A percentile compares a stretch with the other conserved stretches of the same genome.
Evolutionary conservation across 495 filamentous ascomycete species (phyloP).

Genomic region (Chaetomium tenue): DNA sequence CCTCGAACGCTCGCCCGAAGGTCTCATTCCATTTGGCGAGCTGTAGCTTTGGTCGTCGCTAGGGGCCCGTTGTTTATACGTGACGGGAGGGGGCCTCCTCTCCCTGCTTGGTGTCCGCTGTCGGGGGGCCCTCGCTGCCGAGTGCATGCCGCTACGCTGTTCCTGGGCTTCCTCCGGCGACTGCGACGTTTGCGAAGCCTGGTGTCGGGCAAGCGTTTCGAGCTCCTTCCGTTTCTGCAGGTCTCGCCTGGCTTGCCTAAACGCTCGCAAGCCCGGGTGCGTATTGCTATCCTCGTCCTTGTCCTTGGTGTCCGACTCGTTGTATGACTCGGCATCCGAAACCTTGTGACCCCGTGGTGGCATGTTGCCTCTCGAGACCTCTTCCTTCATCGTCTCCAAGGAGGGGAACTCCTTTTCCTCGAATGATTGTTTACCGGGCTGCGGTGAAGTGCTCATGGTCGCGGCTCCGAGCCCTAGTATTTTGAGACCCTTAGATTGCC

Average conservation of each 20-base stretch:
- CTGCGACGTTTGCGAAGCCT: conserved; percentile 29
- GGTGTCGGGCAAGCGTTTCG: conserved; percentile 40
- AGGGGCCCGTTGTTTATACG: conserved; percentile 41
- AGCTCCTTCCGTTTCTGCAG: conserved; percentile 52
- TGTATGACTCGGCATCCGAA: conserved; percentile 25
- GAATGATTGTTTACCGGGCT: conserved; percentile 39
- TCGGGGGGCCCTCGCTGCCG: conserved; percentile 31
- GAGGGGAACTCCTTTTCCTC: conserved; percentile 33
- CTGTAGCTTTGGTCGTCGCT: conserved; percentile 39
- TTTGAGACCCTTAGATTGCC: conserved; percentile 65
- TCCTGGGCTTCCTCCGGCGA: conserved; percentile 26
- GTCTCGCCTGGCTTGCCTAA: conserved; percentile 53
- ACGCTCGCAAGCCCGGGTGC: conserved; percentile 47
- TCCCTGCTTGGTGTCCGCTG: conserved; percentile 48
- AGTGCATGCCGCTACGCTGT: conserved; percentile 25
- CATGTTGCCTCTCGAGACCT: conserved; percentile 48
- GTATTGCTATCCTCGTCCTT: conserved; percentile 37
- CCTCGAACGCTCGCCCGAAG: conserved; percentile 52
- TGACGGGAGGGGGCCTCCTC: conserved; percentile 44
- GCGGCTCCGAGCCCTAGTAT: conserved; percentile 63
- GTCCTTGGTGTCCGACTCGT: conserved; percentile 23
- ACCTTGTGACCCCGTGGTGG: conserved; percentile 37
- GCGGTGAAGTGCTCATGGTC: conserved; percentile 53
- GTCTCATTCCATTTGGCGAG: conserved; percentile 32
- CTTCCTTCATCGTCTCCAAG: conserved; percentile 34